A percentile compares a stretch with the other conserved stretches of the same genome.
Evolutionary conservation across 1,284 basidiomycete species (phyloP).

Genomic region (Marasmius oreades): DNA sequence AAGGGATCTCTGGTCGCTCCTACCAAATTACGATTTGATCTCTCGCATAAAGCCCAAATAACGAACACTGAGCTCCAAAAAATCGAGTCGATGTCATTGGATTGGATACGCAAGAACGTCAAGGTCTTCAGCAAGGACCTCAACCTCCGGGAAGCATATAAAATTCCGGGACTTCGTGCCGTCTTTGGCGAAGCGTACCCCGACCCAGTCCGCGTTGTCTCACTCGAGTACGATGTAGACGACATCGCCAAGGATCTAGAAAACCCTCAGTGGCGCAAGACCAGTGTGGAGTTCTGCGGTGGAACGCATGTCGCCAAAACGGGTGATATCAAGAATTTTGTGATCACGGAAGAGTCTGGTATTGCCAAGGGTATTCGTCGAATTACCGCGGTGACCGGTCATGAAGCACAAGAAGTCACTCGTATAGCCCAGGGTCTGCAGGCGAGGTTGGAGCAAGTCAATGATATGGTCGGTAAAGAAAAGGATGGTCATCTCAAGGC

Average conservation of each 20-base stretch:
- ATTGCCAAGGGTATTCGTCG: constrained; percentile 98
- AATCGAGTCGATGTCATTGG: constrained; percentile 83
- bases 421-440: constrained; percentile 68
- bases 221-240: constrained; percentile 83
- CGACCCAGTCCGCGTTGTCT: constrained; percentile 94
- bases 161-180: constrained; percentile 91
- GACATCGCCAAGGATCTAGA: constrained; percentile 84
- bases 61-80: constrained; percentile 69
- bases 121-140: constrained; percentile 89
- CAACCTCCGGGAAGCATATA: constrained; percentile 74
- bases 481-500: constrained; percentile 87
- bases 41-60: constrained; percentile 93
- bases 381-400: constrained; percentile 91
- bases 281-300: constrained; percentile 97
- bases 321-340: constrained; percentile 94
- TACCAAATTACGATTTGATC: constrained; percentile 95
- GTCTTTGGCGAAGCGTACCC: constrained; percentile 99
- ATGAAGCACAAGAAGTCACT: constrained; percentile 84
- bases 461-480: constrained; percentile 66
- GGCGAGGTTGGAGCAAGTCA: constrained; percentile 63
- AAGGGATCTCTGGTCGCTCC: constrained; percentile 97
- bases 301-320: constrained; percentile 98
- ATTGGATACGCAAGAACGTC: constrained; percentile 91
- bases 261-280: constrained; percentile 87
- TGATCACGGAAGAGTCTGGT: constrained; percentile 93